phyloP scores from a whole-genome alignment of 768 basidiomycete species.

The Kwoniella sp. region DNA sequence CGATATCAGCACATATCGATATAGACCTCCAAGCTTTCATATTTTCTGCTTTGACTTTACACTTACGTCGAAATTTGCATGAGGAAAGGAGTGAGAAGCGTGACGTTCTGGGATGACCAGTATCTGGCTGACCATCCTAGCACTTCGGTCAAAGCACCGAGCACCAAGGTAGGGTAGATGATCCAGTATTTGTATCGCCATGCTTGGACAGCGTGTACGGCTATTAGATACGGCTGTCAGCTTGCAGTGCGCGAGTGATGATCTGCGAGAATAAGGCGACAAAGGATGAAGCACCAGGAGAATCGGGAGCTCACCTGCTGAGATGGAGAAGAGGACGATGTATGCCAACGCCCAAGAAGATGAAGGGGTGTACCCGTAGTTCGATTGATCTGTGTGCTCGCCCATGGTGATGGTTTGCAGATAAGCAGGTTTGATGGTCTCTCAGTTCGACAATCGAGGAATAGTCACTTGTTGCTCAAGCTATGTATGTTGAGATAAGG shows the following conservation, averaged over 20 bases:
- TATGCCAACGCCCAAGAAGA: slow-evolving; percentile 42
- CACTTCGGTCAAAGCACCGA: slow-evolving; percentile 46
- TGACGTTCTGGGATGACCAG: slow-evolving; percentile 45
- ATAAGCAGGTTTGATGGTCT: not conserved
- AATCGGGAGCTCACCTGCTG: slow-evolving; percentile 30
- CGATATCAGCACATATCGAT: not conserved
- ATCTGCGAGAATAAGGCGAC: not conserved
- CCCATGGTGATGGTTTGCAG: slow-evolving; percentile 9
- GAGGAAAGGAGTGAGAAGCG: slow-evolving; percentile 46
- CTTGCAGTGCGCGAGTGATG: not conserved
- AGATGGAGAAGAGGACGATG: slow-evolving; percentile 49
- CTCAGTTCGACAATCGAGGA: too few relatives aligned
- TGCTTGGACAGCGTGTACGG: slow-evolving; percentile 28
- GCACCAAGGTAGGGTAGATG: slow-evolving; percentile 49
- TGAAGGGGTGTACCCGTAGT: slow-evolving; percentile 50
- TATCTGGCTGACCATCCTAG: slow-evolving; percentile 51
- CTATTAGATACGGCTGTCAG: slow-evolving; percentile 6
- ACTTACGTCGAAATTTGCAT: slow-evolving; percentile 50
- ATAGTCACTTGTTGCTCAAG: too few relatives aligned
- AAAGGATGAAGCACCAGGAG: not conserved
- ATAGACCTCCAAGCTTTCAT: not conserved
- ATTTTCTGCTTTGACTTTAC: too few relatives aligned
- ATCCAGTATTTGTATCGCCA: slow-evolving; percentile 50
- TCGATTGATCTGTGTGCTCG: slow-evolving; percentile 24
- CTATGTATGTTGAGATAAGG: too few relatives aligned